phyloP scores from a whole-genome alignment of 352 stramenopile species.

The Pythium grandisporangium region DNA sequence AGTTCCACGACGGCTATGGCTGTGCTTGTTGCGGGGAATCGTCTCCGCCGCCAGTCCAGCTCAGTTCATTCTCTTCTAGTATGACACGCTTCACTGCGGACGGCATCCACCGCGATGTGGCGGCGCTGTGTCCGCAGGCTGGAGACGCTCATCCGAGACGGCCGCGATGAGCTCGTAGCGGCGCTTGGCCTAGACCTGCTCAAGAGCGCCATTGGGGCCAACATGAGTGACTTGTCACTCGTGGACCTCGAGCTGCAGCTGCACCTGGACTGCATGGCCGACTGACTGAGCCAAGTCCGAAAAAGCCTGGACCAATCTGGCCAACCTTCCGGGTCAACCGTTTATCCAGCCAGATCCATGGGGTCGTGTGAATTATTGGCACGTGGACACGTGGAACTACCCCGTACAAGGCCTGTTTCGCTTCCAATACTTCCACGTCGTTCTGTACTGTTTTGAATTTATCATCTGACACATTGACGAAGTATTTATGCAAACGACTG shows the following conservation, averaged over 20 bases:
- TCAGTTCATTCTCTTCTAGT: no score
- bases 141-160: slow-evolving; percentile 34
- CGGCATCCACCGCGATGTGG: slow-evolving; percentile 31
- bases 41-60: no score
- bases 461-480: no score
- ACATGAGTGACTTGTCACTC: slow-evolving; percentile 37
- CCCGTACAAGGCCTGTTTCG: slow-evolving; percentile 71
- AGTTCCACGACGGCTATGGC: no score
- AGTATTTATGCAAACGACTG: no score
- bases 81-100: slow-evolving; percentile 12
- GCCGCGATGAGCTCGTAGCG: slow-evolving; percentile 27
- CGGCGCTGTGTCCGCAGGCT: slow-evolving; percentile 41
- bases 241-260: slow-evolving; percentile 54
- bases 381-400: slow-evolving; percentile 93
- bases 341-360: slow-evolving; percentile 57
- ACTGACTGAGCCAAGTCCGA: slow-evolving; percentile 45
- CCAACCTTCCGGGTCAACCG: slow-evolving; percentile 37
- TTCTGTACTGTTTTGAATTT: no score
- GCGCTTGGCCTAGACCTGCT: slow-evolving; percentile 54
- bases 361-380: slow-evolving; percentile 77
- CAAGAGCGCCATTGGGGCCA: slow-evolving; percentile 54
- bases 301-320: slow-evolving; percentile 34
- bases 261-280: slow-evolving; percentile 46
- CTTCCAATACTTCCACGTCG: no score
- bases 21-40: no score